Conservation (phyloP, 140 eudicot genomes). For the Ambrosia hybrid region DNA sequence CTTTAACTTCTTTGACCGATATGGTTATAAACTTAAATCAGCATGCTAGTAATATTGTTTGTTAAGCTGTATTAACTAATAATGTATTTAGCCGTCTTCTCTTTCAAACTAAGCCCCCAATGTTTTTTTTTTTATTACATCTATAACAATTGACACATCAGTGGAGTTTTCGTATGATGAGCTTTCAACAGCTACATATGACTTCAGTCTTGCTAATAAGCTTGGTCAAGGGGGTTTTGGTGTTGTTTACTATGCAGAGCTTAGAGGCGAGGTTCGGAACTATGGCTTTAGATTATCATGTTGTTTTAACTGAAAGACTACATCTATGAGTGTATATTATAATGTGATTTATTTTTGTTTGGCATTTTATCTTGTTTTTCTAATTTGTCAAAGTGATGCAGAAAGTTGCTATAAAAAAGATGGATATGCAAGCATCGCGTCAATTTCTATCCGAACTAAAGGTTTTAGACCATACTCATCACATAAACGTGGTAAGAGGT, state of each 20-base stretch:
- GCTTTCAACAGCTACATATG: conserved; percentile 76
- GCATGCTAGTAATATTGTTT: no score
- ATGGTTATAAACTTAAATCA: no score
- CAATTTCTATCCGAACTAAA: conserved; percentile 86
- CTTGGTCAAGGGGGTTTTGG: conserved; percentile 99
- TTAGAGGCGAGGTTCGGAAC: no score
- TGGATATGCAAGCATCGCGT: conserved; percentile 84
- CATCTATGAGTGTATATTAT: background rate
- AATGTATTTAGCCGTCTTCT: background rate
- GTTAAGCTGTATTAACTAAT: no score
- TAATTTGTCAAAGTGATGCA: conserved; percentile 7
- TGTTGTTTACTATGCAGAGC: conserved; percentile 38
- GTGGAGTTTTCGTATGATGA: conserved; percentile 97
- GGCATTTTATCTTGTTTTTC: background rate
- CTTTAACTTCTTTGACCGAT: no score
- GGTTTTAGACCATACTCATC: conserved; percentile 82
- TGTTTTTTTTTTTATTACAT: conserved; percentile 34
- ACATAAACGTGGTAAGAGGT: conserved; percentile 74
- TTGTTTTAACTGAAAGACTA: background rate
- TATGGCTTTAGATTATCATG: no score
- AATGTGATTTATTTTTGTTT: background rate
- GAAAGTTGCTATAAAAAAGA: conserved; percentile 91
- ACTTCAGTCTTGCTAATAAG: conserved; percentile 81
- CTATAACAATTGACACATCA: conserved; percentile 47
- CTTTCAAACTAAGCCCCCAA: conserved; percentile 37